These are phyloP conservation scores for Clarireedia monteithiana DNA, from an alignment of 2,329 filamentous ascomycete genomes.

Conservation along the genomic window DNA sequence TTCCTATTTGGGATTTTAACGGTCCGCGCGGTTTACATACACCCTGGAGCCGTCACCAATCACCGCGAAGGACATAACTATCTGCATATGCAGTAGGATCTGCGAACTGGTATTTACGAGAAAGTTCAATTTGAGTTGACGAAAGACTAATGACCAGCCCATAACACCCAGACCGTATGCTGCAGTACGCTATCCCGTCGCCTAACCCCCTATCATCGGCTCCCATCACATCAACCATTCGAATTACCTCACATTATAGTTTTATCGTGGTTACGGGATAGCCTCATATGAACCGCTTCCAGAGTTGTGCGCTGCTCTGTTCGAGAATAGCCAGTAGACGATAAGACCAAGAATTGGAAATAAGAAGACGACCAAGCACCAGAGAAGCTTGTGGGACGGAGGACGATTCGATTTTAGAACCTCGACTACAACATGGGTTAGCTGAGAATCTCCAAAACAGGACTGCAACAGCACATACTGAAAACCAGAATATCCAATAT, in stretches of 20 bases:
- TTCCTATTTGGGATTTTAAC: too few relatives aligned
- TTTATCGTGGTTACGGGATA: constrained; percentile 10
- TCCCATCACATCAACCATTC: background rate
- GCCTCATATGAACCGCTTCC: constrained; percentile 47
- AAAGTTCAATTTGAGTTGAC: background rate
- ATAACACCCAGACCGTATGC: background rate
- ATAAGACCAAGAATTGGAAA: constrained; percentile 55
- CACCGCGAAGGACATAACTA: too few relatives aligned
- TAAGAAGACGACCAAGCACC: constrained; percentile 56
- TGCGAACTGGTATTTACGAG: too few relatives aligned
- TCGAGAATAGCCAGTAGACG: constrained; percentile 57
- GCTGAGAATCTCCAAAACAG: background rate
- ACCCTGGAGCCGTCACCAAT: too few relatives aligned
- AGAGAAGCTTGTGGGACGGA: constrained; percentile 49
- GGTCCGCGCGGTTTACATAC: too few relatives aligned
- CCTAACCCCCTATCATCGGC: too few relatives aligned
- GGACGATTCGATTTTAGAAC: constrained; percentile 56
- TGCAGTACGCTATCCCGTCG: background rate
- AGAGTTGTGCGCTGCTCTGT: constrained; percentile 46
- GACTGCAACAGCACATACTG: constrained; percentile 38
- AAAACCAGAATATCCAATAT: constrained; percentile 56
- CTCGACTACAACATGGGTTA: constrained; percentile 41
- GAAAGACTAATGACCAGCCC: background rate
- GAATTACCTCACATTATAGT: background rate
- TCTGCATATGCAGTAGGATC: too few relatives aligned